Evolutionary conservation across 805 yeast species (phyloP).

Genomic region (Nakazawaea ernobii): DNA sequence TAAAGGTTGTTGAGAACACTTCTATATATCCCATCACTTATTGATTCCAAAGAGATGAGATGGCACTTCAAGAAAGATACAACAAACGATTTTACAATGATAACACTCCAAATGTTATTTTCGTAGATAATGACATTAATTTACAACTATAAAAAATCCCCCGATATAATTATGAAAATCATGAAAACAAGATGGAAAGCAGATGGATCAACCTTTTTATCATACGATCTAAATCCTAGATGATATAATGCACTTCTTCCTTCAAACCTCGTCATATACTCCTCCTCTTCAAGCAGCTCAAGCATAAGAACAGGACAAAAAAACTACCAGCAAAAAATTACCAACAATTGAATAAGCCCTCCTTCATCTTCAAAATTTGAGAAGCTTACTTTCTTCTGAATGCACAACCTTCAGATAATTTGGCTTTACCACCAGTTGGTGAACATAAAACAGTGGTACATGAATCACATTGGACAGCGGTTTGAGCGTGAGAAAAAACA

Average conservation of each 20-base stretch:
- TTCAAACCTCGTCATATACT: not conserved
- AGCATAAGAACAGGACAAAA: not conserved
- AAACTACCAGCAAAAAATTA: not conserved
- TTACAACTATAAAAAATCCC: constrained; percentile 10
- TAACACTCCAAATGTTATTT: not conserved
- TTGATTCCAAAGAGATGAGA: not conserved
- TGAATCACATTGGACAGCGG: constrained; percentile 98
- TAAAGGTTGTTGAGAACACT: too few relatives aligned
- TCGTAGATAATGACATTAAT: constrained; percentile 11
- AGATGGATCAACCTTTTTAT: constrained; percentile 1
- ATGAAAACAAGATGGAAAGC: constrained; percentile 6
- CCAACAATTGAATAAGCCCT: not conserved
- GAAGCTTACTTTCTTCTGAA: constrained; percentile 91
- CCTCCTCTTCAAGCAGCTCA: not conserved
- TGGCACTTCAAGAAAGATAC: too few relatives aligned
- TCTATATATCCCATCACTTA: not conserved
- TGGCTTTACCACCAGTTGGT: constrained; percentile 99
- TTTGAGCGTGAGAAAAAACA: constrained; percentile 99
- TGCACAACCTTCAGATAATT: constrained; percentile 98
- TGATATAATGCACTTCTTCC: constrained; percentile 3
- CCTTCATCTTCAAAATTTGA: not conserved
- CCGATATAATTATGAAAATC: constrained; percentile 5
- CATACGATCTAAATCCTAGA: not conserved
- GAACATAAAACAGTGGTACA: constrained; percentile 98
- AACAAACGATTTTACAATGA: too few relatives aligned